Evolutionary conservation across 805 yeast genomes (phyloP).

Genomic region (Wickerhamiella musiphila): DNA sequence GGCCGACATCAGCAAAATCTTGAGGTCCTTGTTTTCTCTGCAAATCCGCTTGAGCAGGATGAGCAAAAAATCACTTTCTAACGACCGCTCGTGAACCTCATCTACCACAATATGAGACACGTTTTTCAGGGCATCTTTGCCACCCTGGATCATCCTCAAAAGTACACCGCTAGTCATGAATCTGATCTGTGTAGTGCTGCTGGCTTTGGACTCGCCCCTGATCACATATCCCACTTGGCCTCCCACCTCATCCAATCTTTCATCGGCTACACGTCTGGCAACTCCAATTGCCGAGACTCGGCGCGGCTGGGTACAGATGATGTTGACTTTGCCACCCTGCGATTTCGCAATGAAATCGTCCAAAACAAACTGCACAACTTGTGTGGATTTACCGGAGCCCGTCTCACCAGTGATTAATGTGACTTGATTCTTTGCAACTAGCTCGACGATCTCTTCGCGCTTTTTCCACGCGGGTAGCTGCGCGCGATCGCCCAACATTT

Average conservation of each 20-base stretch:
- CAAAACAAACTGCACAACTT: conserved; percentile 73
- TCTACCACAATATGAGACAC: conserved; percentile 66
- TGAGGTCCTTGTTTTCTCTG: conserved; percentile 31
- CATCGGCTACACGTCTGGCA: conserved; percentile 83
- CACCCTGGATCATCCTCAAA: conserved; percentile 60
- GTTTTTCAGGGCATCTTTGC: conserved; percentile 23
- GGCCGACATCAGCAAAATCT: conserved; percentile 80
- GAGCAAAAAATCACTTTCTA: conserved; percentile 73
- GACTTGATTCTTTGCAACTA: conserved; percentile 43
- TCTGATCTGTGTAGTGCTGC: conserved; percentile 45
- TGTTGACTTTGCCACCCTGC: conserved; percentile 31
- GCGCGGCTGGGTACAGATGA: conserved; percentile 88
- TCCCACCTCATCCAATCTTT: conserved; percentile 48
- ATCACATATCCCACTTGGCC: conserved; percentile 76
- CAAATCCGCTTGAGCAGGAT: conserved; percentile 54
- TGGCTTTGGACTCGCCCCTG: conserved; percentile 64
- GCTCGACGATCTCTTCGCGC: conserved; percentile 34
- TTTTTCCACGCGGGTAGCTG: conserved; percentile 75
- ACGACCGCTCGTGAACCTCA: conserved; percentile 93
- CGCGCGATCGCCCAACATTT: conserved; percentile 31
- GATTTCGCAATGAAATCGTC: conserved; percentile 37
- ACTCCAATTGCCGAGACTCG: conserved; percentile 89
- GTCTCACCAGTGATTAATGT: conserved; percentile 88
- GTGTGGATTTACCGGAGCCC: conserved; percentile 95
- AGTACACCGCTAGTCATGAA: conserved; percentile 90